phyloP scores from a whole-genome alignment of 768 basidiomycete genomes.

The Hemileccinum impolitum region DNA sequence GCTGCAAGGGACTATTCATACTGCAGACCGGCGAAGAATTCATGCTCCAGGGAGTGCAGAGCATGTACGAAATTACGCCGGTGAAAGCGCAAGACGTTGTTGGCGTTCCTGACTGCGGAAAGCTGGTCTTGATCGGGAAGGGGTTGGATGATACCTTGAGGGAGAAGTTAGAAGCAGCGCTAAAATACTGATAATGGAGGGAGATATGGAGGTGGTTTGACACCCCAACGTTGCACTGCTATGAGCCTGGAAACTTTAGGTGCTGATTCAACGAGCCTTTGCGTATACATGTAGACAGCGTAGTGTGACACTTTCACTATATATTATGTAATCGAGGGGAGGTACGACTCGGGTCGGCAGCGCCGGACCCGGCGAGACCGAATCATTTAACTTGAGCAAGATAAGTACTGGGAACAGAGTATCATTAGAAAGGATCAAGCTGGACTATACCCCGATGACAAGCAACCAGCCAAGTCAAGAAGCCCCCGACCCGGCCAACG shows the following conservation, averaged over 20 bases:
- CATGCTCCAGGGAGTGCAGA: slow-evolving; percentile 90
- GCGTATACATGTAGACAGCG: too few species aligned
- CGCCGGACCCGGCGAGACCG: too few species aligned
- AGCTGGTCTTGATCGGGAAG: slow-evolving; percentile 86
- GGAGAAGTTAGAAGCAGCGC: slow-evolving; percentile 43
- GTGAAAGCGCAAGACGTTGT: slow-evolving; percentile 38
- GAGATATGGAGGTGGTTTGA: background rate
- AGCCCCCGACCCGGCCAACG: slow-evolving; percentile 38
- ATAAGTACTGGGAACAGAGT: too few species aligned
- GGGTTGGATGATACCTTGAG: slow-evolving; percentile 60
- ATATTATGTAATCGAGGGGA: too few species aligned
- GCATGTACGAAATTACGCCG: slow-evolving; percentile 74
- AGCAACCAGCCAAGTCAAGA: slow-evolving; percentile 16
- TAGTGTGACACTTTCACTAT: too few species aligned
- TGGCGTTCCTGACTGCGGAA: slow-evolving; percentile 62
- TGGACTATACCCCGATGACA: slow-evolving; percentile 18
- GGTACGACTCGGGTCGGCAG: too few species aligned
- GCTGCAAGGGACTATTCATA: slow-evolving; percentile 84
- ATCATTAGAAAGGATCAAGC: background rate
- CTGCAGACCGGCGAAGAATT: slow-evolving; percentile 52
- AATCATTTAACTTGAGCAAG: too few species aligned
- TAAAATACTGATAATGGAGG: slow-evolving; percentile 9
- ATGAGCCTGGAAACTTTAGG: too few species aligned
- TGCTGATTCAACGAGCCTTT: too few species aligned
- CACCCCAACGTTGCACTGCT: too few species aligned